Conservation (phyloP, 2,329 filamentous ascomycete genomes). For the Dactylonectria macrodidyma region DNA sequence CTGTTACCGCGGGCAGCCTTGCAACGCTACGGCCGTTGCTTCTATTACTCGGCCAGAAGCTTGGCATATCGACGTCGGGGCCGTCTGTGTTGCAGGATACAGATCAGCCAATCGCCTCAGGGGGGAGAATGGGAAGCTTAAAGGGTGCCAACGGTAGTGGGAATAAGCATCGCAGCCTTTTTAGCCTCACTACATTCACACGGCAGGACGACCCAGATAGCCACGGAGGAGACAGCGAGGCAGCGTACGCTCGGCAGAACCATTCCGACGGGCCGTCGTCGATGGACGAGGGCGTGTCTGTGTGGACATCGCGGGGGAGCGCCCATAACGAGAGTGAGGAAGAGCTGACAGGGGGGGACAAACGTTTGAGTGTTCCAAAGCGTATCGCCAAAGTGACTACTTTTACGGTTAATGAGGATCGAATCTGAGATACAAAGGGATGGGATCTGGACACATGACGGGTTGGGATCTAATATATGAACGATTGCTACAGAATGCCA, state of each 20-base stretch:
- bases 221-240: slow-evolving; percentile 39
- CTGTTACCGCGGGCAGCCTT: slow-evolving; percentile 63
- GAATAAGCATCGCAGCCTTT: slow-evolving; percentile 41
- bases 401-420: too few relatives aligned
- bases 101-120: slow-evolving; percentile 29
- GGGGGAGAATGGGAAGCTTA: slow-evolving; percentile 12
- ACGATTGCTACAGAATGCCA: too few relatives aligned
- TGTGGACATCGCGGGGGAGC: slow-evolving; percentile 29
- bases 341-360: slow-evolving; percentile 34
- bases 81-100: slow-evolving; percentile 39
- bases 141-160: slow-evolving; percentile 27
- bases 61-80: slow-evolving; percentile 48
- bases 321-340: slow-evolving; percentile 40
- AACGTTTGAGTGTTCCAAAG: too few relatives aligned
- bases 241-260: slow-evolving; percentile 37
- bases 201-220: slow-evolving; percentile 41
- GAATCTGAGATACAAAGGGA: too few relatives aligned
- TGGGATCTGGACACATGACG: too few relatives aligned
- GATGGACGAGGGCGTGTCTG: slow-evolving; percentile 33
- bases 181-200: slow-evolving; percentile 49
- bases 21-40: slow-evolving; percentile 63
- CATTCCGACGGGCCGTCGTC: slow-evolving; percentile 27
- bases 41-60: slow-evolving; percentile 50
- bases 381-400: too few relatives aligned
- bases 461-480: too few relatives aligned